These are phyloP conservation scores for Ogataea pilisensis DNA, from an alignment of 805 yeast species.

Conservation along the genomic window DNA sequence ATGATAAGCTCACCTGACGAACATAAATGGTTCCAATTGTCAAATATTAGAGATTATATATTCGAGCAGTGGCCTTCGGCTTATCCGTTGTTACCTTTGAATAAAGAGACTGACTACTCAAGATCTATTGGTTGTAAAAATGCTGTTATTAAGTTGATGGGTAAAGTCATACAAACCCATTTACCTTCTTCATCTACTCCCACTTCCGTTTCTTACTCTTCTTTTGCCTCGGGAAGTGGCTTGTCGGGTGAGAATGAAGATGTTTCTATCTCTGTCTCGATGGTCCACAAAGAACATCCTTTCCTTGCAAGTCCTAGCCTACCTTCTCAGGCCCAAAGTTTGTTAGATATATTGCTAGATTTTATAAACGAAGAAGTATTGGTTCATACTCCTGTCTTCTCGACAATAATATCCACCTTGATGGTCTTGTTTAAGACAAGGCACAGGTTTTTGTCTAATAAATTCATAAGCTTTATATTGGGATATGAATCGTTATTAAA, in stretches of 20 bases:
- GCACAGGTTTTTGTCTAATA: slow-evolving; percentile 50
- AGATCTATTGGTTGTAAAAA: slow-evolving; percentile 57
- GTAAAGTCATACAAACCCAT: slow-evolving; percentile 53
- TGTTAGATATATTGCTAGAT: slow-evolving; percentile 62
- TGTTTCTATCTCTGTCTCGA: slow-evolving; percentile 42
- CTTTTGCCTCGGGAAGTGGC: too few relatives aligned
- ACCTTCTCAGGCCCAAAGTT: slow-evolving; percentile 67
- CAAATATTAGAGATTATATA: slow-evolving; percentile 53
- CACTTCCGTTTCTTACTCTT: background rate
- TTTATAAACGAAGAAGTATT: slow-evolving; percentile 53
- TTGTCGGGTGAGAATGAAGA: slow-evolving; percentile 6
- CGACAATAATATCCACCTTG: slow-evolving; percentile 65
- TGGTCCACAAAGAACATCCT: slow-evolving; percentile 57
- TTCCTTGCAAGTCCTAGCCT: slow-evolving; percentile 47
- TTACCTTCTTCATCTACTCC: slow-evolving; percentile 31
- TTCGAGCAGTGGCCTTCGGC: slow-evolving; percentile 56
- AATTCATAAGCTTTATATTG: slow-evolving; percentile 55
- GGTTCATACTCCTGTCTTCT: slow-evolving; percentile 52
- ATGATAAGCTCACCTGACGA: slow-evolving; percentile 46
- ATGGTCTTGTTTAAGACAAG: slow-evolving; percentile 62
- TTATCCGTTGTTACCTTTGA: slow-evolving; percentile 49
- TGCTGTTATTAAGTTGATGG: slow-evolving; percentile 71
- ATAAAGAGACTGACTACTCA: slow-evolving; percentile 44
- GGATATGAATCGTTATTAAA: slow-evolving; percentile 57
- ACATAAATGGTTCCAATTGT: slow-evolving; percentile 51